phyloP scores from a whole-genome alignment of 306 rosid genomes.

The Psophocarpus tetragonolobus region DNA sequence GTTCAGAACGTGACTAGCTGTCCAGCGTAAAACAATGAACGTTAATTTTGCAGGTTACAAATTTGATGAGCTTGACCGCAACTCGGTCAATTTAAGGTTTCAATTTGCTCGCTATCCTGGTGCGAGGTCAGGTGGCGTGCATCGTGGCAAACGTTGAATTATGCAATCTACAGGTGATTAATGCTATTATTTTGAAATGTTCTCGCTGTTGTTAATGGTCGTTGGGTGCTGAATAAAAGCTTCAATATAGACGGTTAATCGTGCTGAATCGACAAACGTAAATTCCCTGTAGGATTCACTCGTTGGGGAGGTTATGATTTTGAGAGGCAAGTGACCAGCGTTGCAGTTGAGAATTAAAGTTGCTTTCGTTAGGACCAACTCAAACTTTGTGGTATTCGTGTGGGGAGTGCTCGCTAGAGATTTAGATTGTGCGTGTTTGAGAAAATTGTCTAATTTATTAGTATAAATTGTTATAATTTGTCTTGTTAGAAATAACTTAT shows the following conservation, averaged over 20 bases:
- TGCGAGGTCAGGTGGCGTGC: conserved; percentile 96
- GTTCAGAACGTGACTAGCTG: conserved; percentile 53
- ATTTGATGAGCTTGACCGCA: conserved; percentile 94
- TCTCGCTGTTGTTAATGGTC: conserved; percentile 50
- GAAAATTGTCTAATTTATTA: conserved; percentile 38
- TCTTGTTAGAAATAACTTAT: conserved; percentile 14
- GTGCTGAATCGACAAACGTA: conserved; percentile 63
- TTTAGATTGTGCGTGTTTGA: conserved; percentile 46
- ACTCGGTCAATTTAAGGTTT: conserved; percentile 89
- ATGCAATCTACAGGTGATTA: conserved; percentile 73
- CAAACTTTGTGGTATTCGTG: conserved; percentile 30
- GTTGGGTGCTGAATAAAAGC: conserved; percentile 44
- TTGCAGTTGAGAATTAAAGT: conserved; percentile 54
- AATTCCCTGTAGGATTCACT: conserved; percentile 80
- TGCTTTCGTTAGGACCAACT: conserved; percentile 53
- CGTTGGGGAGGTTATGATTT: conserved; percentile 54
- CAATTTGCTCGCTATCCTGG: conserved; percentile 99
- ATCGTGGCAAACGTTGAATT: conserved; percentile 92
- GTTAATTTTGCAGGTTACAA: conserved; percentile 99
- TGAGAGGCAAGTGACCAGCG: conserved; percentile 54
- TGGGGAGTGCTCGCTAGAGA: conserved; percentile 42
- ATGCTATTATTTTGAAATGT: conserved; percentile 44
- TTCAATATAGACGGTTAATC: conserved; percentile 45
- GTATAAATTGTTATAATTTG: conserved; percentile 32
- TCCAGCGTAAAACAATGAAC: conserved; percentile 68